Percentiles rank a stretch among this genome's conserved stretches.
Conservation (phyloP, 768 basidiomycete genomes). For the Leccinum pellstonianum region DNA sequence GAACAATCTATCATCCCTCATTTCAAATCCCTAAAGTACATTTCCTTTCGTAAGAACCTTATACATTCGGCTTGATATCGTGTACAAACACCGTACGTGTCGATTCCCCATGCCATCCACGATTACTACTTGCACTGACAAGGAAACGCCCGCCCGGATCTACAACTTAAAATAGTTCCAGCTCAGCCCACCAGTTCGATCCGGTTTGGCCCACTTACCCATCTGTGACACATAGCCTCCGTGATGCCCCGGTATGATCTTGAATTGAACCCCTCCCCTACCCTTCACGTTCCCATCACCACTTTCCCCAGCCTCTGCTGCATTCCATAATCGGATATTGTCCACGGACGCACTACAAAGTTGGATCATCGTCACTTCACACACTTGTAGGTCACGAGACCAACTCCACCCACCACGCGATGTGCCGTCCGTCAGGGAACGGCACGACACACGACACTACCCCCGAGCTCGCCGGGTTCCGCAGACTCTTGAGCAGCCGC, state of each 20-base stretch:
- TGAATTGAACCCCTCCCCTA: slow-evolving; percentile 80
- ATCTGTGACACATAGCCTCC: slow-evolving; percentile 92
- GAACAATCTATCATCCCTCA: slow-evolving; percentile 15
- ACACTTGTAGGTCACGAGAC: slow-evolving; percentile 11
- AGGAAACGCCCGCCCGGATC: slow-evolving; percentile 84
- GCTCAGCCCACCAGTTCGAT: slow-evolving; percentile 27
- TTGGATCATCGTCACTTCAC: slow-evolving; percentile 22
- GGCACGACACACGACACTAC: slow-evolving; percentile 89
- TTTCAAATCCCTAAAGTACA: slow-evolving; percentile 34
- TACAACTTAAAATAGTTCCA: slow-evolving; percentile 54
- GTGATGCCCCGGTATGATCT: slow-evolving; percentile 94
- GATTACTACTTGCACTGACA: slow-evolving; percentile 89
- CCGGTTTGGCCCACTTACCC: slow-evolving; percentile 53
- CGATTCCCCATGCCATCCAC: slow-evolving; percentile 92
- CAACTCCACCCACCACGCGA: slow-evolving; percentile 70
- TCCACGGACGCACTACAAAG: slow-evolving; percentile 78
- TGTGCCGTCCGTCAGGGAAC: slow-evolving; percentile 89
- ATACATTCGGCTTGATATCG: slow-evolving; percentile 61
- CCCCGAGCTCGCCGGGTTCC: slow-evolving; percentile 86
- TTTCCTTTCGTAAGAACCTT: slow-evolving; percentile 35
- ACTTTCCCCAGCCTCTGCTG: slow-evolving; percentile 67
- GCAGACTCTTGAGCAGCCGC: slow-evolving; percentile 73
- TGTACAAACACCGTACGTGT: slow-evolving; percentile 90
- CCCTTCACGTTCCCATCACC: slow-evolving; percentile 62
- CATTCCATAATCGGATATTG: slow-evolving; percentile 93